Base-by-base conservation (phyloP, 2,329 filamentous ascomycete genomes). In the Alternaria infectoria region DNA sequence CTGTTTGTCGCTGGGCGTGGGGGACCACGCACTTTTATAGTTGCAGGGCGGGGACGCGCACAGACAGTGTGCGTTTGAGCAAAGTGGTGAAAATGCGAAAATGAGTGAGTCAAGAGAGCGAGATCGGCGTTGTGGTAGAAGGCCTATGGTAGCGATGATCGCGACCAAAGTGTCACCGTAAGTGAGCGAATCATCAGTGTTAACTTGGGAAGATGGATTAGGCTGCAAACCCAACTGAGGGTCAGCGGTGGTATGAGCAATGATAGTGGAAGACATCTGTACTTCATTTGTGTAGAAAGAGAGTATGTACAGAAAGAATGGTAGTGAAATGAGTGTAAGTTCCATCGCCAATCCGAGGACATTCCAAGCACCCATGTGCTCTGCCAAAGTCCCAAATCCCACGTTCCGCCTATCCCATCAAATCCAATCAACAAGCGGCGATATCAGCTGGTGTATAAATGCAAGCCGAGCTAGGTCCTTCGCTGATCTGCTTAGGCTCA, bases 401-500 rank as follows among this genome's bases (percentile, higher is more conserved):
- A 46, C 21, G 7, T 50, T 26, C 30, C 21, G 15, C n/a, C 5
- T 17, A 26, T 40, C 4, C 26, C 44, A 17, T 23, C n/a, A 23
- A 10, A 10, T 6, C 17, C 30, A 17, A 59, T 58, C 68, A 75
- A 50, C 71, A 75, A 44, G 63, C 61, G 25, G 46, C 59, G 47
- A 74, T 57, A 54, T 71, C 71, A 8, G 65, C 66, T 7, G 68
- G 69, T 0, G 67, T 73, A 40, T 73, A 74, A 13, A 69, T 72
- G 65, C 49, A 52, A 52, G 30, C 49, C 2, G 49, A 52, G 19
- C 49, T 52, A 8, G 72, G 69, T 9, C 75, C 75, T 61, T 72
- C 71, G 62, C 64, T 67, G 56, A 75, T 65, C 15, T 66, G 67
- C 68, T 69, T 62, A 55, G 75, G 75, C 69, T 77, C 75, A 46